Evolutionary conservation across 2,329 filamentous ascomycete genomes (phyloP), one percentile per base, ranked within the genome.

Genomic region (Lachnellula arida): DNA sequence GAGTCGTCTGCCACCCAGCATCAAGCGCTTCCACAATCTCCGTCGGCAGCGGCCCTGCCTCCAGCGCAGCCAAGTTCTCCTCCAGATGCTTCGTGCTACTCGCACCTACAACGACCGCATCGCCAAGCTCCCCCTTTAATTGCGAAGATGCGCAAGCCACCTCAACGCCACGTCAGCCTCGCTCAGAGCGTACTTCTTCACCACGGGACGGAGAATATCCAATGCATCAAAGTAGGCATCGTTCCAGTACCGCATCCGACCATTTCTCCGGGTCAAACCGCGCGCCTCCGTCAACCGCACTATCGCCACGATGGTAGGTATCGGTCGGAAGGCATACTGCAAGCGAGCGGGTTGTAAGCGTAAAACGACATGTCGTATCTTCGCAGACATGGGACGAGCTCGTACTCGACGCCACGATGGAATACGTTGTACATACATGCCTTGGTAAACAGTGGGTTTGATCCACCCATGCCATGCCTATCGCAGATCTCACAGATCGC

Each of bases 1-100:
- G 92, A 12, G 81, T 76, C n/a, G 87, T 75, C 64, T 78, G 61
- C 91, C 91, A 96, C 3, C 88, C 90, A 71, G 89, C 76, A 63
- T 96, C 89, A 56, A 96, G 74, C 12, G 81, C 85, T 68, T 85
- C 73, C 9, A 95, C 79, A 15, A 95, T 86, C 25, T 91, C 88
- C 12, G 88, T 82, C 0, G 89, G 89, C 60, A 95, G 73, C 1
- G 89, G 88, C 0, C 89, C 87, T 80, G 84, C 83, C 68, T 85
- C 81, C 32, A 86, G 68, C 59, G 78, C 74, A 55, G 78, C 72
- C 52, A 86, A 72, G 68, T 86, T 86, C 60, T 76, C 73, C 64
- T 79, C 75, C 35, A 86, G 73, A 71, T 87, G 82, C 51, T 75
- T 74, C 48, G 79, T 71, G 63, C 76, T 82, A 54, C 80, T 84